phyloP scores from a whole-genome alignment of 1,284 basidiomycete genomes.

The Amylostereum areolatum region DNA sequence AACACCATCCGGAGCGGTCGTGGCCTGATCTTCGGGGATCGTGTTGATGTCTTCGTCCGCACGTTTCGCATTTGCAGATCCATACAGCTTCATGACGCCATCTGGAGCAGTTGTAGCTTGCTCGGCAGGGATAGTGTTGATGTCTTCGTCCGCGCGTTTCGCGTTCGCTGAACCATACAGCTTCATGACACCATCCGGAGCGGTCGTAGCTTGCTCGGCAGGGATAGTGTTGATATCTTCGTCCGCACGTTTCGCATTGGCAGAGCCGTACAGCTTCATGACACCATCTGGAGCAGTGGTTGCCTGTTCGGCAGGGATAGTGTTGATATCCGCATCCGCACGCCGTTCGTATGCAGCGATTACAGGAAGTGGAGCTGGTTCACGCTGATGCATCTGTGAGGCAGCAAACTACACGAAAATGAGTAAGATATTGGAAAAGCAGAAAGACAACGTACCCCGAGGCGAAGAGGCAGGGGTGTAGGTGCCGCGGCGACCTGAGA shows the following conservation, averaged over 20 bases:
- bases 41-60: slow-evolving; percentile 4
- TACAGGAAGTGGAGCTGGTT: slow-evolving; percentile 34
- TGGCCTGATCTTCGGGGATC: slow-evolving; percentile 19
- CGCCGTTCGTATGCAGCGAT: slow-evolving; percentile 36
- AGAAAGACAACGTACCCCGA: slow-evolving; percentile 2
- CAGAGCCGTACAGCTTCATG: slow-evolving; percentile 5
- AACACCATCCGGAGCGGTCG: slow-evolving; percentile 24
- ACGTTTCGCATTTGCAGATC: neutral
- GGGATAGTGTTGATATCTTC: slow-evolving; percentile 13
- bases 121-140: slow-evolving; percentile 9
- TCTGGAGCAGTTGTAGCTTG: slow-evolving; percentile 2
- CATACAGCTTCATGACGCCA: neutral
- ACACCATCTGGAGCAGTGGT: neutral
- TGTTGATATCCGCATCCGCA: slow-evolving; percentile 1
- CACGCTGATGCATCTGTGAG: slow-evolving; percentile 18
- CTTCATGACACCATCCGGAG: neutral
- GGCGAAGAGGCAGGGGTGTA: slow-evolving; percentile 31
- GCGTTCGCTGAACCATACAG: neutral
- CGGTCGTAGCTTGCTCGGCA: slow-evolving; percentile 9
- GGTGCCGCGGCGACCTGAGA: slow-evolving; percentile 41
- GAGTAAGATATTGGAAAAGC: neutral
- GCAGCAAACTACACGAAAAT: neutral
- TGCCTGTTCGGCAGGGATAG: slow-evolving; percentile 3
- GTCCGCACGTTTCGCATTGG: slow-evolving; percentile 10
- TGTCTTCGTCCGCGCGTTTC: slow-evolving; percentile 1